Evolutionary conservation across 139 green algal genomes (phyloP), one percentile per base, ranked within the genome.

Genomic region (Coelastrella sp.): DNA sequence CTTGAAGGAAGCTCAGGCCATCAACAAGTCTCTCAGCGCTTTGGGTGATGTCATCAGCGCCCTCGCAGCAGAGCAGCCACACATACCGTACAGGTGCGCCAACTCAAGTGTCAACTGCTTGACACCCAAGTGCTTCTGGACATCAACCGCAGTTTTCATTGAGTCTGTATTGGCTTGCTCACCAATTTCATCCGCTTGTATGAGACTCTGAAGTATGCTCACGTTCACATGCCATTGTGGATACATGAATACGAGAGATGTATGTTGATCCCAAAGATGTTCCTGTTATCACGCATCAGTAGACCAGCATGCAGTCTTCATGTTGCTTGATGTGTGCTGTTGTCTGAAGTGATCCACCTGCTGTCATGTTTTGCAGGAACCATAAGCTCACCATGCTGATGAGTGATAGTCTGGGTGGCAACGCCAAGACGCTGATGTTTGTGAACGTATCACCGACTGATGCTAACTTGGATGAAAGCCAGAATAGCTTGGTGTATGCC

Each of bases 381-480:
- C 96, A 99, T 93, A 99, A 99, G 92, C 95, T 99, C 13, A 99
- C 97, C 64, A 98, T 99, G 96, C 93, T 99, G 71, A 98, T 99
- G 96, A 93, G 71, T 74, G 97, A 93, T 73, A 89, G 78, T 4
- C 76, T 93, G 40, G 90, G 88, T 37, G 94, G 94, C 81, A 97
- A 97, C 81, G 90, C 92, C 25, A 95, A 95, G 87, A 97, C 93
- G 72, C 90, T 96, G 72, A 96, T 97, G 94, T 94, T 94, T 75
- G 94, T 97, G 30, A 96, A 96, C n/a, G 83, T 89, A 6, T 90
- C 89, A 15, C 92, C 92, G 23, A 94, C 95, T 3, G 95, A 98
- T 81, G 72, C 48, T 83, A 99, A 99, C 93, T 37, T 98, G 32
- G 95, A 98, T 63, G 96, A 98, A 91, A 98, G 93, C 11, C 93